Evolutionary conservation across 2,329 filamentous ascomycete genomes (phyloP).

Genomic region (Fusarium sp.): DNA sequence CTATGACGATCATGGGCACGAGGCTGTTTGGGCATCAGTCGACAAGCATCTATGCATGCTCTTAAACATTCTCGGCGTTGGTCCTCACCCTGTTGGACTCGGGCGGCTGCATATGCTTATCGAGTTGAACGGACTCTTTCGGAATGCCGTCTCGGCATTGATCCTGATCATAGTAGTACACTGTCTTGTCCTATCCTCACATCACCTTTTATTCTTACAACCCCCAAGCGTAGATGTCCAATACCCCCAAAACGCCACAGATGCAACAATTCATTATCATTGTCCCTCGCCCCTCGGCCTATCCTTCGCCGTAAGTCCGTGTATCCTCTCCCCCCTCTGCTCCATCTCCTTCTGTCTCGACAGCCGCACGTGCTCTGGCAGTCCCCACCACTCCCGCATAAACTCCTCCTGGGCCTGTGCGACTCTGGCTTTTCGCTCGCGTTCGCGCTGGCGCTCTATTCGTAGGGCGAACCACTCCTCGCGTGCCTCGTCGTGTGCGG

Average conservation of each 20-base stretch:
- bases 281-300: slow-evolving; percentile 28
- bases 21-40: slow-evolving; percentile 10
- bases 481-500: slow-evolving; percentile 86
- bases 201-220: slow-evolving; percentile 33
- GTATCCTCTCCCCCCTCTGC: slow-evolving; percentile 62
- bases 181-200: not conserved
- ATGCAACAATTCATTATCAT: slow-evolving; percentile 32
- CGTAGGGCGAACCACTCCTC: slow-evolving; percentile 92
- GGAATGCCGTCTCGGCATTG: not conserved
- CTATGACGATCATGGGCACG: not conserved
- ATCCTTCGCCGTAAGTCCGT: slow-evolving; percentile 58
- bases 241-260: slow-evolving; percentile 36
- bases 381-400: slow-evolving; percentile 74
- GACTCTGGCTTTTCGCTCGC: slow-evolving; percentile 70
- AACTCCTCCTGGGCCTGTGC: slow-evolving; percentile 72
- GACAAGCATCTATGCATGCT: slow-evolving; percentile 13
- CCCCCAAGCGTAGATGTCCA: slow-evolving; percentile 35
- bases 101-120: not conserved
- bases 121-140: not conserved
- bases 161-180: slow-evolving; percentile 1
- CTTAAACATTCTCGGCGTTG: slow-evolving; percentile 2
- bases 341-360: slow-evolving; percentile 60
- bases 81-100: not conserved
- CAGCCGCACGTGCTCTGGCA: slow-evolving; percentile 66
- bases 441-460: slow-evolving; percentile 74